Base-by-base conservation (phyloP, 257 asterid species). In the Orobanche coerulescens region DNA sequence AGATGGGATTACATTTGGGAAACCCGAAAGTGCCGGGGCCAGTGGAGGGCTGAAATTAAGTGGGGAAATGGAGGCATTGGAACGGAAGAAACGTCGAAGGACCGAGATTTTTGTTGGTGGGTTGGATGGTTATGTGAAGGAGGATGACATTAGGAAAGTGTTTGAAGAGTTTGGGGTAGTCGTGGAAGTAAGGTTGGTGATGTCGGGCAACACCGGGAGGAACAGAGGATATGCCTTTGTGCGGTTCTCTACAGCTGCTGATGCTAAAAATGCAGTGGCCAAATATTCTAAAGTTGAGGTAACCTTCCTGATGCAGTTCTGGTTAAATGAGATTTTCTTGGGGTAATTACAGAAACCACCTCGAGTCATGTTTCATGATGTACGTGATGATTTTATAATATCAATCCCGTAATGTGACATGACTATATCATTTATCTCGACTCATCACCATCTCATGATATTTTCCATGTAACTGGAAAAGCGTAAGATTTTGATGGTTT, bases 171-270 rank as follows among this genome's bases (percentile, higher is more conserved):
- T 58, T 43, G 95, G 90, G 28, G 56, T 49, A 61, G 58, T 87
- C 60, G 65, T 50, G 65, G 84, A 73, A 44, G 79, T 82, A 67
- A 84, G 77, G 61, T 18, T 87, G 76, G 42, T 70, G 75, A 84
- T 65, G 81, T 73, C 78, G 52, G 26, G 58, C 33, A 73, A 66
- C 46, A 65, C 90, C 0, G 81, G 83, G 44, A 84, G 74, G 81
- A 84, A 77, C 53, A 87, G 77, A 65, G 94, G 94, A 16, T 87
- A 67, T 66, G 95, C 94, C 19, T 84, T 87, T 66, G 72, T 87
- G 65, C 75, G 73, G 42, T 87, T 75, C 71, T 81, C 81, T 65
- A 78, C 82, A 23, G 87, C 91, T 22, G 80, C 77, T 66, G 87
- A 81, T 77, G 91, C 94, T 22, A 80, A 66, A 65, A 81, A 72